Percentiles rank a stretch among this genome's conserved stretches.
phyloP scores from a whole-genome alignment of 2,329 filamentous ascomycete genomes.

The Dothideomycetes sp. region DNA sequence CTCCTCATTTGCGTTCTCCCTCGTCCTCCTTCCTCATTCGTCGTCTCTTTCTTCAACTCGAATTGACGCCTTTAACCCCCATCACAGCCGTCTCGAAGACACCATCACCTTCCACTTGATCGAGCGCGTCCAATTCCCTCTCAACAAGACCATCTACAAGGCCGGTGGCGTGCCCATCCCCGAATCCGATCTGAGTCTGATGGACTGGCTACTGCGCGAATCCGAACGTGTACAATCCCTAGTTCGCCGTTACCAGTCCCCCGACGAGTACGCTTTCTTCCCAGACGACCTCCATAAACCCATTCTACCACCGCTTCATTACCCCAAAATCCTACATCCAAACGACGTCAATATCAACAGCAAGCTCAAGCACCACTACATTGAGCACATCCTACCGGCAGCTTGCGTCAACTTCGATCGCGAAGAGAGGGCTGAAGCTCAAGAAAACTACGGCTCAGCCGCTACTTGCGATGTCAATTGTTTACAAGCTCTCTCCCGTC shows the following conservation, averaged over 20 bases:
- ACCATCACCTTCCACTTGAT: constrained; percentile 97
- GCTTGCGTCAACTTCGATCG: constrained; percentile 72
- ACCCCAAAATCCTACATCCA: constrained; percentile 76
- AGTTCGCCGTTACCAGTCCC: constrained; percentile 88
- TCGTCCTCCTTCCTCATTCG: too few species aligned
- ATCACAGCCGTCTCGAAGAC: constrained; percentile 78
- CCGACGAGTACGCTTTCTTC: constrained; percentile 98
- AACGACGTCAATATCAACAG: constrained; percentile 89
- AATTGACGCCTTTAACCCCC: too few species aligned
- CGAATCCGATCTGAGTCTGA: constrained; percentile 63
- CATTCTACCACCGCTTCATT: constrained; percentile 78
- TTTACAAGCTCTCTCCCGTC: constrained; percentile 77
- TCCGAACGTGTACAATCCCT: constrained; percentile 87
- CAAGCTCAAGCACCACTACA: constrained; percentile 78
- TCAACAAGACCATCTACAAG: constrained; percentile 79
- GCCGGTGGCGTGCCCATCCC: constrained; percentile 74
- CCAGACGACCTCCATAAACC: constrained; percentile 67
- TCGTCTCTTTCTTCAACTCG: neutral
- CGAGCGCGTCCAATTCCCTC: constrained; percentile 92
- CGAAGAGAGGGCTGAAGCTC: constrained; percentile 69
- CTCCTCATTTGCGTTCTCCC: too few species aligned
- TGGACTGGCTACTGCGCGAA: constrained; percentile 88
- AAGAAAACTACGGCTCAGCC: constrained; percentile 91
- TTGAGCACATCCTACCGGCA: constrained; percentile 69
- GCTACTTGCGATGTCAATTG: constrained; percentile 86